phyloP scores from a whole-genome alignment of 306 rosid genomes.

The Dryas alaskensis region DNA sequence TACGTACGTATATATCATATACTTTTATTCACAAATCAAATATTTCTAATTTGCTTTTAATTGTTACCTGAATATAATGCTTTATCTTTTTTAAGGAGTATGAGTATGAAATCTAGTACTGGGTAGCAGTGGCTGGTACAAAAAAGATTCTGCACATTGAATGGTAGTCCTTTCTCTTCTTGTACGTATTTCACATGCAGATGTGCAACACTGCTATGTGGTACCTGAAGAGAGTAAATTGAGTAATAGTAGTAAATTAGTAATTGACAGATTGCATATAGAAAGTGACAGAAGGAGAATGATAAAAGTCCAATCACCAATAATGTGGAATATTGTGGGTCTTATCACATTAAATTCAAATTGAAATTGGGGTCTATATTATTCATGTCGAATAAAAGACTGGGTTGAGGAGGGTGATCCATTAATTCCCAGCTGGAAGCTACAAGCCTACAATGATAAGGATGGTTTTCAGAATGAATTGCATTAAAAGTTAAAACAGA shows the following conservation, averaged over 20 bases:
- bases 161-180: neutral
- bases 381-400: no score
- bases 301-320: neutral
- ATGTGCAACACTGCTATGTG: neutral
- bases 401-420: no score
- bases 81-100: neutral
- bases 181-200: neutral
- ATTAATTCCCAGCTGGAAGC: no score
- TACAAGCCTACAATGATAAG: no score
- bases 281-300: neutral
- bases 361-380: no score
- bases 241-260: neutral
- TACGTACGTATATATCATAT: no score
- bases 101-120: neutral
- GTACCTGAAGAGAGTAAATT: neutral
- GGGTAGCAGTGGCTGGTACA: neutral
- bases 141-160: neutral
- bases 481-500: no score
- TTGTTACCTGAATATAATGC: neutral
- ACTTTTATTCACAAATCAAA: no score
- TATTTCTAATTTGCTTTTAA: neutral
- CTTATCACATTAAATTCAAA: no score
- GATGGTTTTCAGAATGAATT: no score
- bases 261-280: no score
- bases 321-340: neutral